Percentiles rank a stretch among this genome's conserved stretches.
Conservation (phyloP, 768 basidiomycete genomes). For the Udeniomyces megalosporus region DNA sequence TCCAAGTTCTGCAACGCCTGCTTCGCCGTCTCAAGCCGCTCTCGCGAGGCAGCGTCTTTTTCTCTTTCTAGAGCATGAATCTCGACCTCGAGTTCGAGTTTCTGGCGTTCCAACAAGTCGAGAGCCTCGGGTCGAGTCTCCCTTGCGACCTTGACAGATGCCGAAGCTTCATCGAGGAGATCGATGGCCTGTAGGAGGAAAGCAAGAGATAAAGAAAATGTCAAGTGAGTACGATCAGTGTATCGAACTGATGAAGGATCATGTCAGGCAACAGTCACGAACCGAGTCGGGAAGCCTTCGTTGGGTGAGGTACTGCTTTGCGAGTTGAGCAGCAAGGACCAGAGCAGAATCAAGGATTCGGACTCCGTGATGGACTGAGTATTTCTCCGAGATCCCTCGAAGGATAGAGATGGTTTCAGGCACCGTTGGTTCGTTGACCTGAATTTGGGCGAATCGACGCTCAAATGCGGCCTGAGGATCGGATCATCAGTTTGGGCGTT, state of each 20-base stretch:
- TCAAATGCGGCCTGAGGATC: conserved; percentile 72
- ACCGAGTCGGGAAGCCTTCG: conserved; percentile 60
- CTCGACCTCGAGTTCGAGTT: conserved; percentile 83
- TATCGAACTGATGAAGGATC: too few relatives aligned
- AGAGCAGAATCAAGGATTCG: conserved; percentile 74
- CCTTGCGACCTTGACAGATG: conserved; percentile 65
- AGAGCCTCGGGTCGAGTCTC: conserved; percentile 90
- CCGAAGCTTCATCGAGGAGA: conserved; percentile 79
- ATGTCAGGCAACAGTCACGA: too few relatives aligned
- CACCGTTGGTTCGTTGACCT: conserved; percentile 80
- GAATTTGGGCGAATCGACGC: conserved; percentile 79
- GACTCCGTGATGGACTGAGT: conserved; percentile 45
- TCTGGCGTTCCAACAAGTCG: conserved; percentile 72
- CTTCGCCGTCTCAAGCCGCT: conserved; percentile 53
- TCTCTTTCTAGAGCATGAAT: conserved; percentile 87
- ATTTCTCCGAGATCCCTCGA: conserved; percentile 84
- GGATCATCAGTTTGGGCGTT: too few relatives aligned
- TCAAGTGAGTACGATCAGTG: too few relatives aligned
- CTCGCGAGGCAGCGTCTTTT: conserved; percentile 75
- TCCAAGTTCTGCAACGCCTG: conserved; percentile 71
- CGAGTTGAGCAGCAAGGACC: conserved; percentile 75
- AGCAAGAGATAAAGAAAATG: too few relatives aligned
- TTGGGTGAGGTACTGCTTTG: conserved; percentile 78
- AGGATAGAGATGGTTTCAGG: conserved; percentile 82
- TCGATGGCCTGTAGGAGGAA: too few relatives aligned